Base-by-base conservation (phyloP, 352 stramenopile genomes). In the Phytophthora capsici region DNA sequence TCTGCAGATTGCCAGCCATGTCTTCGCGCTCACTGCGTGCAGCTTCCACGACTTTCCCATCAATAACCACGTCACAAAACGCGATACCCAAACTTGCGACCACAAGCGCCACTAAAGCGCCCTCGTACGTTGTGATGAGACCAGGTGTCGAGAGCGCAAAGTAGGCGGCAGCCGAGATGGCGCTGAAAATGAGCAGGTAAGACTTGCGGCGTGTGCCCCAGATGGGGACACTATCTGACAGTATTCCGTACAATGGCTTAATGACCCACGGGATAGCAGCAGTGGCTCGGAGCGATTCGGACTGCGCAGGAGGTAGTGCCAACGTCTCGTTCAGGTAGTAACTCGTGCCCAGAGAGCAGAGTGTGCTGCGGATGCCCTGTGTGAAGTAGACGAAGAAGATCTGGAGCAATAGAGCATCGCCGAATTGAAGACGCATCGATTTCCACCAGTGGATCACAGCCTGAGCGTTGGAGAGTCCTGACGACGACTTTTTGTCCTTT, bases 321-420 rank as follows among this genome's bases (percentile, higher is more conserved):
- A 93, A 63, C 52, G 81, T 91, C 69, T 93, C 80, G 38, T 91
- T 93, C 44, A 91, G 66, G 54, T 88, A 93, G 71, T 91, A 93
- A 54, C 84, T 93, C 46, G 84, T 91, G 26, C 84, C 82, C 12
- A 93, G 58, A 12, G 82, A 93, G 63, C 82, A 93, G 19, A 93
- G 69, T 46, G 84, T 93, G 61, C 76, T 89, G 45, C 84, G 84
- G 36, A 93, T 79, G 23, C 84, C 84, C 61, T 93, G 84, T 16
- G 84, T 93, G 45, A 91, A 93, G 80, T 93, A 93, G 10, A 93
- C 84, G 48, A 90, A 93, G 73, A 93, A 93, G 40, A 93, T 90
- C 64, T 93, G 84, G 20, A 90, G 69, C 67, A 93, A 62, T 25
- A 93, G 61, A 6, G 64, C 78, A 59, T 90, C 78, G 25, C 82